Base-by-base conservation (phyloP, 805 yeast species). In the Metschnikowia lunata region DNA sequence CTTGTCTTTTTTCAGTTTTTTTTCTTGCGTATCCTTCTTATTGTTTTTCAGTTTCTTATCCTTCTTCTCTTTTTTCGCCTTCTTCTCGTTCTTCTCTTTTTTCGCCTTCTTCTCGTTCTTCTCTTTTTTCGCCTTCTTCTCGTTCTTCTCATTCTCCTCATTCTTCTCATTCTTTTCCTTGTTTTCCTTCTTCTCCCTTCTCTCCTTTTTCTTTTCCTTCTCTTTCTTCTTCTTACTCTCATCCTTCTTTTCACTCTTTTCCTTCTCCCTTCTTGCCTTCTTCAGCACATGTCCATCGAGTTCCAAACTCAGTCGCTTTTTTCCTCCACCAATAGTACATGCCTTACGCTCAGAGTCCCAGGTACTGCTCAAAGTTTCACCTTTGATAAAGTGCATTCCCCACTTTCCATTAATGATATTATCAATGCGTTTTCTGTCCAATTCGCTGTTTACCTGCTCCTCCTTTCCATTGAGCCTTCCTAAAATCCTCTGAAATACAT, bases 381-480 rank as follows among this genome's bases (percentile, higher is more conserved):
- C 97, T 58, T 75, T 81, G 8, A 91, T 85, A 64, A 91, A 91
- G 49, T 80, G 79, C 62, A 91, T 82, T 7, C 97, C 97, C 85
- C 90, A 83, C 54, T 80, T 85, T 12, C 96, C 95, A 56, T 80
- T 82, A n/a, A 88, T 71, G 30, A 88, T 82, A 39, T 79, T 79
- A 18, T 83, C 84, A 47, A 75, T 74, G 54, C 87, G 74, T 57
- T 83, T 82, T 51, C 79, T 72, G 33, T 86, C 91, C 51, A 88
- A 64, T 57, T 82, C 90, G 47, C 78, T 69, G 45, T 69, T 68
- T 26, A 85, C 76, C 45, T 74, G 76, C 30, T 80, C 85, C 57
- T 84, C 91, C 54, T 82, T 85, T 37, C 97, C 97, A 61, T 91
- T 91, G 49, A 91, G 74, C 60, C 89, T 78, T 9, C 97, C 97